Conservation (phyloP, 352 stramenopile species). For the Phytophthora pluvialis region DNA sequence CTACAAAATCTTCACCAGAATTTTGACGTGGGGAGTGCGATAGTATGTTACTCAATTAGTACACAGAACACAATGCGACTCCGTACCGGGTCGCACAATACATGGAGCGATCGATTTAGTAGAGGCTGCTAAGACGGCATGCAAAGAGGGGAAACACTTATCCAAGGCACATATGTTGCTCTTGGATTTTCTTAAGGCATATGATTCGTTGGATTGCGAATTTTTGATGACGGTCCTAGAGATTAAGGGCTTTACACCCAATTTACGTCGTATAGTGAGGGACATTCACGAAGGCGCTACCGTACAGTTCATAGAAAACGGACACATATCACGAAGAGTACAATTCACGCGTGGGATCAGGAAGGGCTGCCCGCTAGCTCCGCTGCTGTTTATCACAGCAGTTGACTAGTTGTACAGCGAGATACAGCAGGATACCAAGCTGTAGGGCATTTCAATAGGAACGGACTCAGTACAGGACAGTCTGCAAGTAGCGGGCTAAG, state of each 20-base stretch:
- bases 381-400: background rate
- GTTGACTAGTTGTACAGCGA: background rate
- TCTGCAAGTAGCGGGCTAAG: too few relatives aligned
- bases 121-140: background rate
- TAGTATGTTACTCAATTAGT: background rate
- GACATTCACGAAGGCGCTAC: background rate
- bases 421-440: too few relatives aligned
- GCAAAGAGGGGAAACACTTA: background rate
- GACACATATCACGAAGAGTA: background rate
- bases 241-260: too few relatives aligned
- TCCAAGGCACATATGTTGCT: background rate
- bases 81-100: conserved; percentile 7
- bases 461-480: too few relatives aligned
- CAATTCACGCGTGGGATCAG: background rate
- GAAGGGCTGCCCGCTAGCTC: background rate
- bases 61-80: conserved; percentile 1
- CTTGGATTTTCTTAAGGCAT: background rate
- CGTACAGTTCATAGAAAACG: background rate
- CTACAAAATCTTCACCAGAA: conserved; percentile 1
- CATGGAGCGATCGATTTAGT: conserved; percentile 4
- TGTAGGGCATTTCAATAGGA: too few relatives aligned
- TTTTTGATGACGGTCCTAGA: too few relatives aligned
- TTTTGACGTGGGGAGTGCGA: background rate
- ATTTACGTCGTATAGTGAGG: too few relatives aligned
- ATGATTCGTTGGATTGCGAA: too few relatives aligned